phyloP scores from a whole-genome alignment of 2,329 filamentous ascomycete genomes.

The Colletotrichum paranaense region DNA sequence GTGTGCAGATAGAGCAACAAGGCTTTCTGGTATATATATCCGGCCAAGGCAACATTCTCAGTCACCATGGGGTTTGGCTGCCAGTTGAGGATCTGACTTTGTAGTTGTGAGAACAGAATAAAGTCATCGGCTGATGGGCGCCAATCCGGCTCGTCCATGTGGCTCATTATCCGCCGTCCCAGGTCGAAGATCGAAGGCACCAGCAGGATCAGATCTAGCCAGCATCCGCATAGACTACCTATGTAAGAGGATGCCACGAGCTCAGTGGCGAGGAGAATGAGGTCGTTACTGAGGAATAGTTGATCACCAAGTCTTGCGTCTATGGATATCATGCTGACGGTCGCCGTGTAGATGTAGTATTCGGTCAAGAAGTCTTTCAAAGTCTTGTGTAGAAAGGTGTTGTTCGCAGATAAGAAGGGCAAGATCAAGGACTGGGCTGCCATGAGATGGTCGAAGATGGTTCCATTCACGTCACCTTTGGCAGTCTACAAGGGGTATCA shows the following conservation, averaged over 20 bases:
- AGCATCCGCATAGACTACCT: slow-evolving; percentile 52
- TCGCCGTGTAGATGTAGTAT: slow-evolving; percentile 59
- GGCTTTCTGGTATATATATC: slow-evolving; percentile 57
- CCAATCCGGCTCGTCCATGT: slow-evolving; percentile 36
- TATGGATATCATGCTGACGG: slow-evolving; percentile 59
- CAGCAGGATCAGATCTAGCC: slow-evolving; percentile 50
- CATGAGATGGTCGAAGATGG: slow-evolving; percentile 57
- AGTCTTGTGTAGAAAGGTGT: slow-evolving; percentile 47
- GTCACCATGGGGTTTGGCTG: slow-evolving; percentile 48
- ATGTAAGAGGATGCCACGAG: slow-evolving; percentile 46
- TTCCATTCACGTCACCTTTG: slow-evolving; percentile 57
- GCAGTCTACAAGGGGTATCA: slow-evolving; percentile 44
- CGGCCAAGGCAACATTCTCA: slow-evolving; percentile 52
- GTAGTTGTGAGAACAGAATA: slow-evolving; percentile 54
- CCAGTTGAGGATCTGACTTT: slow-evolving; percentile 54
- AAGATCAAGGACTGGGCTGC: slow-evolving; percentile 55
- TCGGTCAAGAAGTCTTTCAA: slow-evolving; percentile 59
- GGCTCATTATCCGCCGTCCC: slow-evolving; percentile 51
- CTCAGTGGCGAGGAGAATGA: slow-evolving; percentile 44
- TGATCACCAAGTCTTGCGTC: slow-evolving; percentile 44
- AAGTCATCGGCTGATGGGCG: slow-evolving; percentile 52
- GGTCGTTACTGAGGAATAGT: slow-evolving; percentile 44
- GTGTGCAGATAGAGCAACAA: slow-evolving; percentile 54
- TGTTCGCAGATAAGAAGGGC: slow-evolving; percentile 47
- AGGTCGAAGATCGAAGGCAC: slow-evolving; percentile 55